These are phyloP conservation scores for Aspergillus melleus DNA, from an alignment of 2,329 filamentous ascomycete species.

Conservation along the genomic window DNA sequence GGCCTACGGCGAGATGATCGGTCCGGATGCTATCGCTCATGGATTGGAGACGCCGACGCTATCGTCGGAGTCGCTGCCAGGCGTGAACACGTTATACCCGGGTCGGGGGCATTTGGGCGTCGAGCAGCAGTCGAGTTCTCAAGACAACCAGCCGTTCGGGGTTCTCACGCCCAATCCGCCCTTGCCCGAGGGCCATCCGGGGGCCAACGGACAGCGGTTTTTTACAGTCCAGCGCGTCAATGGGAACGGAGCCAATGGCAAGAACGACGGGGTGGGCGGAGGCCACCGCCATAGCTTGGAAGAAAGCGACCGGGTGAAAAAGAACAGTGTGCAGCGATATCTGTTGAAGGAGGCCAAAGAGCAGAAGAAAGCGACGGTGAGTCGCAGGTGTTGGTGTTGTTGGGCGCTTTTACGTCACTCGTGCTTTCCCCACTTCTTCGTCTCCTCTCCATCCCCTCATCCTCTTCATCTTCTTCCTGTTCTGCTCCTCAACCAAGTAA, in stretches of 20 bases:
- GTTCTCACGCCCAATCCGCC: constrained; percentile 43
- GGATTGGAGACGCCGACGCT: constrained; percentile 16
- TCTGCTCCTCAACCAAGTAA: background rate
- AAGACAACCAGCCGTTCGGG: constrained; percentile 39
- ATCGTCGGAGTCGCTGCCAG: constrained; percentile 23
- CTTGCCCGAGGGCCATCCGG: constrained; percentile 48
- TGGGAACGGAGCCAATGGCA: constrained; percentile 72
- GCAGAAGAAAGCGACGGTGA: constrained; percentile 58
- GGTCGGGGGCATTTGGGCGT: constrained; percentile 9
- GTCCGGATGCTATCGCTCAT: constrained; percentile 20
- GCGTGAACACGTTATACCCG: constrained; percentile 25
- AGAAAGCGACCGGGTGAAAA: constrained; percentile 77
- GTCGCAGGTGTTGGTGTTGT: constrained; percentile 23
- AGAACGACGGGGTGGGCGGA: constrained; percentile 67
- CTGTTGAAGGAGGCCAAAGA: constrained; percentile 66
- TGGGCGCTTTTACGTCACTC: constrained; percentile 3
- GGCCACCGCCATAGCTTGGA: constrained; percentile 73
- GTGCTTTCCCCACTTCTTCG: background rate
- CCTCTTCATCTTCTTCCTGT: background rate
- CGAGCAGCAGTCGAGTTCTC: constrained; percentile 1
- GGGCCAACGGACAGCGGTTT: constrained; percentile 55
- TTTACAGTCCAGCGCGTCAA: constrained; percentile 79
- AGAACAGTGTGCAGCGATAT: constrained; percentile 71
- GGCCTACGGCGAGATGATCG: constrained; percentile 37
- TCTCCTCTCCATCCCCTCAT: background rate